Percentiles rank a stretch among this genome's conserved stretches.
These are phyloP conservation scores for Monosporascus sp. DNA, from an alignment of 2,329 filamentous ascomycete genomes.

Conservation along the genomic window DNA sequence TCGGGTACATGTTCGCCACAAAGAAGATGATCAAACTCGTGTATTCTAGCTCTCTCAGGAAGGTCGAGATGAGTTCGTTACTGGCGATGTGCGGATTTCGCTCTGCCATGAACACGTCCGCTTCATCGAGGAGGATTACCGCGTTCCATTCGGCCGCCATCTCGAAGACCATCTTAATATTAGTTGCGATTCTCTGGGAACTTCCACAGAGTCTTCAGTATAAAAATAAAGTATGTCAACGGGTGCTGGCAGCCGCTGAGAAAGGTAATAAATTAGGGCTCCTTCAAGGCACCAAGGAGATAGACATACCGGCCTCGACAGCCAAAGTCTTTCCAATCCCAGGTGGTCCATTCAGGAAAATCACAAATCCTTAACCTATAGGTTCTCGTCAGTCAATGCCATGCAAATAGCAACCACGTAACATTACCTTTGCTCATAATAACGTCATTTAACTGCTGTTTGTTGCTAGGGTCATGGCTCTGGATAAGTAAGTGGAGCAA, in stretches of 20 bases:
- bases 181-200: neutral
- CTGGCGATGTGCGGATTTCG: neutral
- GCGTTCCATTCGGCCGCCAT: constrained; percentile 9
- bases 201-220: constrained; percentile 5
- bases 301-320: constrained; percentile 22
- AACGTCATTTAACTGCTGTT: neutral
- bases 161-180: constrained; percentile 6
- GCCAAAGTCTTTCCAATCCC: constrained; percentile 43
- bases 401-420: neutral
- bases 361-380: constrained; percentile 34
- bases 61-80: constrained; percentile 14
- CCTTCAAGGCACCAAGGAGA: neutral
- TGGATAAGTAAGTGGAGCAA: constrained; percentile 3
- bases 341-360: constrained; percentile 37
- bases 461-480: neutral
- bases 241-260: neutral
- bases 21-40: constrained; percentile 32
- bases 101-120: constrained; percentile 14
- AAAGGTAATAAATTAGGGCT: neutral
- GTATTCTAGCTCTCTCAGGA: constrained; percentile 30
- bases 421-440: constrained; percentile 24
- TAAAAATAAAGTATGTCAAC: neutral
- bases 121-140: constrained; percentile 11
- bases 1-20: constrained; percentile 32
- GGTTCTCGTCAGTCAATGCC: neutral